Evolutionary conservation across 2,329 filamentous ascomycete genomes (phyloP).

Genomic region (Lachnellula occidentalis): DNA sequence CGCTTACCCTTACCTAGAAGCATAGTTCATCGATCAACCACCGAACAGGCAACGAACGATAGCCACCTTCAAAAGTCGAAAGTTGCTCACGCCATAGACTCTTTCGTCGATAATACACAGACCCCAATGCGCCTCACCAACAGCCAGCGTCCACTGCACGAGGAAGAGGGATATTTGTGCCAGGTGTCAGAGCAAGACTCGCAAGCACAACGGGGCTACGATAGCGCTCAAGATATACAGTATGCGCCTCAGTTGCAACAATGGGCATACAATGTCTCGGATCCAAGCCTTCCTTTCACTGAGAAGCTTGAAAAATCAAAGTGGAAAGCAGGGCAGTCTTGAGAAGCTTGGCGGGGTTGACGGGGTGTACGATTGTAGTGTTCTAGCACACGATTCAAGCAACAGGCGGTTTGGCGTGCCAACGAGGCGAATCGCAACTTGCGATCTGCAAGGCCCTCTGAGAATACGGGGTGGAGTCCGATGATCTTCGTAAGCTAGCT

Average conservation of each 20-base stretch:
- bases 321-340: background rate
- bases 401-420: too few relatives aligned
- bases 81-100: background rate
- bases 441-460: too few relatives aligned
- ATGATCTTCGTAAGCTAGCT: background rate
- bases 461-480: too few relatives aligned
- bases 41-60: background rate
- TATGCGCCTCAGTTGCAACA: background rate
- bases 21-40: background rate
- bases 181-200: background rate
- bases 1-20: background rate
- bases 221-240: background rate
- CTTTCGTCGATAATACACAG: background rate
- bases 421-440: too few relatives aligned
- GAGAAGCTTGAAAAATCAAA: constrained; percentile 12
- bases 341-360: background rate
- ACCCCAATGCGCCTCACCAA: background rate
- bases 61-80: background rate
- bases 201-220: background rate
- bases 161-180: background rate
- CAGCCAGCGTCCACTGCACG: background rate
- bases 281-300: constrained; percentile 4
- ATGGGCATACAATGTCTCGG: constrained; percentile 6
- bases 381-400: too few relatives aligned
- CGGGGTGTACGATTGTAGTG: background rate